Evolutionary conservation across 805 yeast genomes (phyloP).

Genomic region (Yarrowia sp.): DNA sequence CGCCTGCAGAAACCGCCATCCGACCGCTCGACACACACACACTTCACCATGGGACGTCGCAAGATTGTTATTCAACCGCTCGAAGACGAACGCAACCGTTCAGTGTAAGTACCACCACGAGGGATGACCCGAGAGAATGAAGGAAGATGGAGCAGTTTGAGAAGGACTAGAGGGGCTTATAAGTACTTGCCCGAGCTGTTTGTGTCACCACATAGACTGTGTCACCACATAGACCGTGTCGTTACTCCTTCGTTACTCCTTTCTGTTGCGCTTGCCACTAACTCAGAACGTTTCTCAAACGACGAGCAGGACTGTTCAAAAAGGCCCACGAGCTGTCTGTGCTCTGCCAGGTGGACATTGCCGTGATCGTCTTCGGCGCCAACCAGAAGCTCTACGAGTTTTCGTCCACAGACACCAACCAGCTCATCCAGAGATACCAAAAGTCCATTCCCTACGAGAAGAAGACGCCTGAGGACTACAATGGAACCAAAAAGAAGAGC

Average conservation of each 20-base stretch:
- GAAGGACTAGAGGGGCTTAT: no score
- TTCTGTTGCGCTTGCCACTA: slow-evolving; percentile 40
- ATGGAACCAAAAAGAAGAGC: slow-evolving; percentile 3
- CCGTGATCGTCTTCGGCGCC: slow-evolving; percentile 84
- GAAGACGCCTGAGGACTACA: slow-evolving; percentile 36
- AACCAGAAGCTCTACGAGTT: slow-evolving; percentile 83
- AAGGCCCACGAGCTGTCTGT: slow-evolving; percentile 87
- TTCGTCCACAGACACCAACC: slow-evolving; percentile 69
- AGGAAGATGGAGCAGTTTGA: neutral
- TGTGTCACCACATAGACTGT: neutral
- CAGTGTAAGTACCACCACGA: slow-evolving; percentile 49
- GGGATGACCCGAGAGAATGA: no score
- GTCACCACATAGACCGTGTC: no score
- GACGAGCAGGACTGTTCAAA: slow-evolving; percentile 89
- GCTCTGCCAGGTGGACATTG: slow-evolving; percentile 89
- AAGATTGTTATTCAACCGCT: slow-evolving; percentile 93
- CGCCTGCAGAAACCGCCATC: neutral
- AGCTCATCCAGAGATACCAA: slow-evolving; percentile 49
- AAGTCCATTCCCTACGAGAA: slow-evolving; percentile 37
- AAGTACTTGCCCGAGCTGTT: no score
- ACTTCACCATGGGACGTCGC: slow-evolving; percentile 86
- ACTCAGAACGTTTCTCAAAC: slow-evolving; percentile 77
- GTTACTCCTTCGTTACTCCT: no score
- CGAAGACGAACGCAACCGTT: slow-evolving; percentile 79
- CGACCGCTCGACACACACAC: slow-evolving; percentile 4